Base-by-base conservation (phyloP, 805 yeast genomes). In the Nakazawaea laoshanensis region DNA sequence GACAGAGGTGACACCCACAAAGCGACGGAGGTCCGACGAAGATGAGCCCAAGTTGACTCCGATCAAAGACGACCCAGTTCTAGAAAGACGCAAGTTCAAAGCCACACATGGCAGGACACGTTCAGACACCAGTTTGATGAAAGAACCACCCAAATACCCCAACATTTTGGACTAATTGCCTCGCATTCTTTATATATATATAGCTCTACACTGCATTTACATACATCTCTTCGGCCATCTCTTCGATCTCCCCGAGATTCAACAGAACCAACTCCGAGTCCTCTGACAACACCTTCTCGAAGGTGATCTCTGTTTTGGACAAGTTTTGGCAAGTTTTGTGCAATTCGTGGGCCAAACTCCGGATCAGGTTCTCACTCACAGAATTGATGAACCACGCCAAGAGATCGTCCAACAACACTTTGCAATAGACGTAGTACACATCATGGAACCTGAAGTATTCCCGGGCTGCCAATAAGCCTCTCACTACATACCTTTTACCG, bases 361-460 rank as follows among this genome's bases (percentile, higher is more conserved):
- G 61, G 17, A 86, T 48, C 16, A 70, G 66, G 24, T 55, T 61
- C 42, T 80, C 88, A 40, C 65, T 64, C 24, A 84, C 75, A 27
- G 64, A 65, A 33, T 73, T 76, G 15, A 81, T 61, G 12, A 81
- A 51, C 94, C 94, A 88, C 11, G 78, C 61, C 37, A 83, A 67
- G 41, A 85, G 60, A 50, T 88, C 96, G 45, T 82, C 86, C 4
- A 86, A 43, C 63, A 84, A 66, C 1, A 87, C 66, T 48, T 74
- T 75, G 48, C 82, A 82, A 51, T 88, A 88, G 5, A 85, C 86
- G 49, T 86, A 84, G 50, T 86, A 86, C 14, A 80, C 68, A 47
- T 86, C 94, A 49, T 86, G 94, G 48, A 60, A 80, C 38, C 95
- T 65, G 53, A 88, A 88, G 8, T 82, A 56, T 48, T 82, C 89